Conservation (phyloP, 345 rosid species). For the Melaleuca quinquenervia region DNA sequence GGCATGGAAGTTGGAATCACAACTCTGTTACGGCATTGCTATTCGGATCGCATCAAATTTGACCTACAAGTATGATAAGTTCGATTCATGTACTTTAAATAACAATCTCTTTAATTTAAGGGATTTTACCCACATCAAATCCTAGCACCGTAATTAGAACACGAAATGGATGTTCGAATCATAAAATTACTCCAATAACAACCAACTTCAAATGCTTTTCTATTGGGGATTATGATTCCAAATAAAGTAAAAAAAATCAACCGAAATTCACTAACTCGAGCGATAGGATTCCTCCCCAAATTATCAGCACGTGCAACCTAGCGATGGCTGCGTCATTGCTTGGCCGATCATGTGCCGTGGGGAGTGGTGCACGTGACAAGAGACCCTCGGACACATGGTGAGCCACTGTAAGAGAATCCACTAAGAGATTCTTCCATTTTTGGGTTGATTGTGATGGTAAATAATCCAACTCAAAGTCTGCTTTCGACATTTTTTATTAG, state of each 20-base stretch:
- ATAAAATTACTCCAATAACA: neutral
- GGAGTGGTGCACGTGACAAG: neutral
- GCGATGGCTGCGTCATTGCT: neutral
- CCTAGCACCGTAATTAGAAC: neutral
- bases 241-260: neutral
- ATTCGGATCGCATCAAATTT: too few relatives aligned
- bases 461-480: too few relatives aligned
- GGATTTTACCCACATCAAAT: neutral
- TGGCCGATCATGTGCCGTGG: neutral
- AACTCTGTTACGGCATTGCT: accelerated
- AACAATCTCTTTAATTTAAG: accelerated
- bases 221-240: neutral
- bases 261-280: neutral
- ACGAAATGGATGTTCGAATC: neutral
- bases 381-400: neutral
- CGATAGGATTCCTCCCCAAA: neutral
- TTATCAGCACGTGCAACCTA: neutral
- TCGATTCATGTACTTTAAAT: accelerated
- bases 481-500: too few relatives aligned
- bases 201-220: neutral
- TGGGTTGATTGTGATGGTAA: too few relatives aligned
- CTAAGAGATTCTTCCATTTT: neutral
- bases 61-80: accelerated
- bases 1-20: neutral
- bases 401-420: neutral